Percentiles rank a stretch among this genome's conserved stretches.
These are phyloP conservation scores for Ceratobasidium sp. DNA, from an alignment of 1,284 basidiomycete genomes.

Conservation along the genomic window DNA sequence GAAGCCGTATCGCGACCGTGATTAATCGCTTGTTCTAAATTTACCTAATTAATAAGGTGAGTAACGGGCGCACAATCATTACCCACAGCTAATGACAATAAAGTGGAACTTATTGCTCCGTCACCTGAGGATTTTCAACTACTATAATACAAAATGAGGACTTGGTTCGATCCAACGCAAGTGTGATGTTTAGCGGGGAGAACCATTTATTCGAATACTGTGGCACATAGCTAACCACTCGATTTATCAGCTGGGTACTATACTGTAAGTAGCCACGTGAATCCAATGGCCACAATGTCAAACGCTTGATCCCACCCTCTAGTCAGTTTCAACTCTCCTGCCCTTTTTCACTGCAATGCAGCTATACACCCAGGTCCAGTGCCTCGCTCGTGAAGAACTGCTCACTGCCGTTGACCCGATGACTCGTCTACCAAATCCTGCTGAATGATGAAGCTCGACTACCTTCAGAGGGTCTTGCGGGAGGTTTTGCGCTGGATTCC, in stretches of 20 bases:
- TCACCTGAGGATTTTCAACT: too few species aligned
- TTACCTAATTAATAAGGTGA: too few species aligned
- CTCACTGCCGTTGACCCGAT: not conserved
- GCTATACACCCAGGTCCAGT: conserved; percentile 8
- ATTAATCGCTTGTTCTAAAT: too few species aligned
- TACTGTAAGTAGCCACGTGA: not conserved
- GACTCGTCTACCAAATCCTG: not conserved
- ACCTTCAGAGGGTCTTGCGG: conserved; percentile 2
- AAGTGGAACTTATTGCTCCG: not conserved
- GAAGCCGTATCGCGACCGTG: too few species aligned
- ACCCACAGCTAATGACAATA: too few species aligned
- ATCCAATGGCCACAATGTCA: not conserved
- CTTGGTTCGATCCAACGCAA: not conserved
- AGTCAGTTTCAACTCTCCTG: conserved; percentile 9
- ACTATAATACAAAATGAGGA: not conserved
- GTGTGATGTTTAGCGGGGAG: not conserved
- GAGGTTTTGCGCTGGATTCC: conserved; percentile 20
- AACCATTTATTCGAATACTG: not conserved
- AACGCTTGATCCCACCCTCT: not conserved
- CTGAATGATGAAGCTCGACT: conserved; percentile 3
- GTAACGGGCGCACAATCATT: too few species aligned
- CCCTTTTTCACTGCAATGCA: conserved; percentile 30
- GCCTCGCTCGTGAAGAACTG: conserved; percentile 1
- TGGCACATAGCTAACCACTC: not conserved
- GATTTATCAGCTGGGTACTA: conserved; percentile 11